A percentile compares a stretch with the other conserved stretches of the same genome.
phyloP scores from a whole-genome alignment of 495 filamentous ascomycete species.

The Penicillium paxilli region DNA sequence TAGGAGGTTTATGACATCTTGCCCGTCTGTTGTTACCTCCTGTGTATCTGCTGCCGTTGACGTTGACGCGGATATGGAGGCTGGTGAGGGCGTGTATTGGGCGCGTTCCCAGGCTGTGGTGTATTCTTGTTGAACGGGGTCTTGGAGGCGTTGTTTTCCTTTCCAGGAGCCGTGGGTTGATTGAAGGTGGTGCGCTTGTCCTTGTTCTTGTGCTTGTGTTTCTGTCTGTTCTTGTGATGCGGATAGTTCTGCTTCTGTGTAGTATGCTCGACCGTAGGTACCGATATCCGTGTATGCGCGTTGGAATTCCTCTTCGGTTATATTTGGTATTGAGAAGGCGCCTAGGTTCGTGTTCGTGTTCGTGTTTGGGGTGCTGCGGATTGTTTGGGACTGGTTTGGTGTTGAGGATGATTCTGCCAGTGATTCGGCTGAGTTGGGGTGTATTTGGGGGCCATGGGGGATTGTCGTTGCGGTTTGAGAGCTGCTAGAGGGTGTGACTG shows the following conservation, averaged over 20 bases:
- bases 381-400: not conserved
- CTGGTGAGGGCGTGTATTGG: not conserved
- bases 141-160: conserved; percentile 23
- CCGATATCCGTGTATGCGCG: not conserved
- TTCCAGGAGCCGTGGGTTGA: conserved; percentile 26
- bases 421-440: too few relatives aligned
- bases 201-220: conserved; percentile 1
- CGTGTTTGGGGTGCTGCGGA: not conserved
- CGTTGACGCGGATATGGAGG: too few relatives aligned
- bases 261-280: not conserved
- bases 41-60: too few relatives aligned
- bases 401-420: not conserved
- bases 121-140: conserved; percentile 16
- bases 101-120: conserved; percentile 21
- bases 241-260: not conserved
- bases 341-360: not conserved
- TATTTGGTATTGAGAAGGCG: conserved; percentile 24
- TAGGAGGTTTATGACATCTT: conserved; percentile 52
- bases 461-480: not conserved
- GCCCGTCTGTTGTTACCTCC: conserved; percentile 37
- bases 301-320: conserved; percentile 37
- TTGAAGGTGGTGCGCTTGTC: conserved; percentile 2
- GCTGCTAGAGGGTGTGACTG: not conserved
- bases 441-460: too few relatives aligned
- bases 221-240: not conserved